A percentile compares a stretch with the other conserved stretches of the same genome.
phyloP scores from a whole-genome alignment of 495 filamentous ascomycete species.

The Aspergillus homomorphus region DNA sequence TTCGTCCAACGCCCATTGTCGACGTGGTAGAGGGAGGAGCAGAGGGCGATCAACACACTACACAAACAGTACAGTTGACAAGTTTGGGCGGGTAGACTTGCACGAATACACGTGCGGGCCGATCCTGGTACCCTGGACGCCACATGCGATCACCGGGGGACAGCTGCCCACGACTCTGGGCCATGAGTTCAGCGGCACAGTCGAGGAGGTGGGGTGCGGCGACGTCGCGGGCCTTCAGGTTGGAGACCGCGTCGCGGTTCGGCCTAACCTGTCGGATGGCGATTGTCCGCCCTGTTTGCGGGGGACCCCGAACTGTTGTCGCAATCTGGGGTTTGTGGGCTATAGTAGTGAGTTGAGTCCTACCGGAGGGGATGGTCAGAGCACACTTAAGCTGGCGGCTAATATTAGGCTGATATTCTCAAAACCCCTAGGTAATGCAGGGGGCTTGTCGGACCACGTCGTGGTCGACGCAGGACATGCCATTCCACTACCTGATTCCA shows the following conservation, averaged over 20 bases:
- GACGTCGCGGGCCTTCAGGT: slow-evolving; percentile 48
- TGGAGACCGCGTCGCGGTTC: slow-evolving; percentile 55
- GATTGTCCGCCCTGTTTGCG: slow-evolving; percentile 51
- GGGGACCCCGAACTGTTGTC: slow-evolving; percentile 54
- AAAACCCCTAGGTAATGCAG: slow-evolving; percentile 30
- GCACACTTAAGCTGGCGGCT: no score
- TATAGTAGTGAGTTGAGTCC: slow-evolving; percentile 42
- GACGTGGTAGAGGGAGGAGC: no score
- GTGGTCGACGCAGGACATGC: slow-evolving; percentile 39
- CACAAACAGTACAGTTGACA: no score
- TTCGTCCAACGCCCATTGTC: slow-evolving; percentile 1
- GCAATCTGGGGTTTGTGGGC: slow-evolving; percentile 58
- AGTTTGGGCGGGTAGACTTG: no score
- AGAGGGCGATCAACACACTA: no score
- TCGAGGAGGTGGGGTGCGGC: slow-evolving; percentile 54
- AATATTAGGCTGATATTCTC: neutral
- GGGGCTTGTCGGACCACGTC: slow-evolving; percentile 55
- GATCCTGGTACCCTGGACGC: slow-evolving; percentile 51
- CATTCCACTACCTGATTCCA: slow-evolving; percentile 20
- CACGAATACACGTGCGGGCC: slow-evolving; percentile 60
- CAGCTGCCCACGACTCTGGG: slow-evolving; percentile 57
- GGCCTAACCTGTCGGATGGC: slow-evolving; percentile 59
- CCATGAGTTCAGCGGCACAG: slow-evolving; percentile 59
- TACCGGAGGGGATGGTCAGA: no score
- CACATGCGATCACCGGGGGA: slow-evolving; percentile 57